Percentiles rank a stretch among this genome's conserved stretches.
phyloP scores from a whole-genome alignment of 2,329 filamentous ascomycete species.

The Alternaria ethzedia region DNA sequence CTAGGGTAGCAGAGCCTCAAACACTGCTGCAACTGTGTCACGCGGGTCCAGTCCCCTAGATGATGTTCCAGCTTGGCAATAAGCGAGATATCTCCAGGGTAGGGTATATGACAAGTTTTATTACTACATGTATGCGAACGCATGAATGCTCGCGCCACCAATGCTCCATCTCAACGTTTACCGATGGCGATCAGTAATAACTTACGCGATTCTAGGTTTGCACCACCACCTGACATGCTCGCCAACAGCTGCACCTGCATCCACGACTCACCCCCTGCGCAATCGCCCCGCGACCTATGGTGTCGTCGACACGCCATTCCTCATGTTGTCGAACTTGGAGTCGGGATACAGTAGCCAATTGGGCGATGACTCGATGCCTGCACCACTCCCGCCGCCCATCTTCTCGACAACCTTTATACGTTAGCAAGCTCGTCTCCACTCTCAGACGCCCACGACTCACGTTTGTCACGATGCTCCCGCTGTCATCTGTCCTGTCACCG shows the following conservation, averaged over 20 bases:
- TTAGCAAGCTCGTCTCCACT: not conserved
- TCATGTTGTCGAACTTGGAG: conserved; percentile 60
- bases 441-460: conserved; percentile 28
- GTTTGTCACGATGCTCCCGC: conserved; percentile 65
- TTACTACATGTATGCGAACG: conserved; percentile 14
- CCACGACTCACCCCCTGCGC: not conserved
- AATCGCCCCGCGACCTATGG: not conserved
- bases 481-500: conserved; percentile 69
- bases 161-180: conserved; percentile 4
- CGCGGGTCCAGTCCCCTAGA: conserved; percentile 11
- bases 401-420: conserved; percentile 44
- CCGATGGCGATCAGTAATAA: not conserved
- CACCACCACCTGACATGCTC: not conserved
- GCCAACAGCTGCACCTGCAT: not conserved
- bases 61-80: conserved; percentile 20
- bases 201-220: conserved; percentile 1
- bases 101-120: conserved; percentile 23
- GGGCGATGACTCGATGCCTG: conserved; percentile 53
- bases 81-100: conserved; percentile 2
- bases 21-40: conserved; percentile 18
- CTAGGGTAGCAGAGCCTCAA: conserved; percentile 20
- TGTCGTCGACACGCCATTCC: conserved; percentile 49
- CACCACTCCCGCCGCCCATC: conserved; percentile 49
- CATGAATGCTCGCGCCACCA: conserved; percentile 22
- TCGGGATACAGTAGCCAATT: conserved; percentile 59